These are phyloP conservation scores for Chrysosporium keratinophilum DNA, from an alignment of 2,329 filamentous ascomycete species.

Conservation along the genomic window DNA sequence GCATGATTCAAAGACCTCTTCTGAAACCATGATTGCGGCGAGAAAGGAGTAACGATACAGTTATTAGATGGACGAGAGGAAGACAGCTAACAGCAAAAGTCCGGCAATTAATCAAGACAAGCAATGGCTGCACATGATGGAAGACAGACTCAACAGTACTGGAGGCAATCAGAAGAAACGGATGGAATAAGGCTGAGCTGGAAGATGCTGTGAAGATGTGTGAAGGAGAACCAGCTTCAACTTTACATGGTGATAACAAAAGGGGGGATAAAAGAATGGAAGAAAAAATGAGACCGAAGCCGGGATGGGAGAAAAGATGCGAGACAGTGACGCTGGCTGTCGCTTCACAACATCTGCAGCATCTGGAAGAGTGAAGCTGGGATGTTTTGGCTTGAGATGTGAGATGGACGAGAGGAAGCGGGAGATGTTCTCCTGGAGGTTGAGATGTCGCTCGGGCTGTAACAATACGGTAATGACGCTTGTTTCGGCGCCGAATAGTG, in stretches of 20 bases:
- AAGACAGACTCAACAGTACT: background rate
- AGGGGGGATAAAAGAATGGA: background rate
- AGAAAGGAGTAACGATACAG: constrained; percentile 11
- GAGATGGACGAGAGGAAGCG: background rate
- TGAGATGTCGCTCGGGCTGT: background rate
- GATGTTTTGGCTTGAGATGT: background rate
- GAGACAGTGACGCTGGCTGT: background rate
- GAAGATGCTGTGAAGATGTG: background rate
- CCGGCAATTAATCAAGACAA: constrained; percentile 1
- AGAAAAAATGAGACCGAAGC: background rate
- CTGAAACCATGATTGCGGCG: constrained; percentile 64
- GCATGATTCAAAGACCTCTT: constrained; percentile 85
- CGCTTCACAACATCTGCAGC: background rate
- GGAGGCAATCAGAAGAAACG: background rate
- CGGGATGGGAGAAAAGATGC: background rate
- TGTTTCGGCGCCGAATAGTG: background rate
- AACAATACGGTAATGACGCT: background rate
- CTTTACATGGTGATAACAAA: constrained; percentile 7
- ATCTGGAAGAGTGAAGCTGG: constrained; percentile 2
- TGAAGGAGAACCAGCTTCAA: constrained; percentile 3
- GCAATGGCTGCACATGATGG: background rate
- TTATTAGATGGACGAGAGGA: background rate
- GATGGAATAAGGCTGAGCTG: background rate
- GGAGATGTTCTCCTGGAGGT: background rate
- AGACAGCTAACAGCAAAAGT: background rate